These are phyloP conservation scores for Lagenaria siceraria DNA, from an alignment of 306 rosid genomes.

Conservation along the genomic window DNA sequence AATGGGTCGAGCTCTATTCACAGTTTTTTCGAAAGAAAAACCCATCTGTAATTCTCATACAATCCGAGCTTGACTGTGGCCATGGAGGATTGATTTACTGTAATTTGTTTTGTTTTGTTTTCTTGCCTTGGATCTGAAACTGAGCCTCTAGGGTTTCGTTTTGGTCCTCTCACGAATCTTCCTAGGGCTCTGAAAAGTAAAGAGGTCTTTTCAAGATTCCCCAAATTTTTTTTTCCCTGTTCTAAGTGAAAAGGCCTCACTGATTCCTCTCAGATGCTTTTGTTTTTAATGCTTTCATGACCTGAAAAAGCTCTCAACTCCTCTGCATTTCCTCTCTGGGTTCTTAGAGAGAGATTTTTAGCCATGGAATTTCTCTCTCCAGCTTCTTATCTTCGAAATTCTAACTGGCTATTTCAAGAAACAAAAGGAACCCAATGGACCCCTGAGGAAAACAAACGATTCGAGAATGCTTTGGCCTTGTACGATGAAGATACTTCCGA, in stretches of 20 bases:
- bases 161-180: constrained; percentile 2
- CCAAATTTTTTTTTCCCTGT: constrained; percentile 10
- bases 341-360: neutral
- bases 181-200: neutral
- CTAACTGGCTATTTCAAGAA: constrained; percentile 76
- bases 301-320: neutral
- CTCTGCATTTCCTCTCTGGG: neutral
- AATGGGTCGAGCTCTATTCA: neutral
- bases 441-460: constrained; percentile 59
- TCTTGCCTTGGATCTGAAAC: neutral
- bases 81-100: neutral
- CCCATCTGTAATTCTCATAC: neutral
- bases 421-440: constrained; percentile 67
- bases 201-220: constrained; percentile 19
- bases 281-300: neutral
- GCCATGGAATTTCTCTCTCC: constrained; percentile 49
- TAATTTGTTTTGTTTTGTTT: neutral
- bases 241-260: neutral
- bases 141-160: constrained; percentile 1
- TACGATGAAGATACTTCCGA: constrained; percentile 64
- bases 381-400: constrained; percentile 39
- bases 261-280: neutral
- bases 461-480: constrained; percentile 75
- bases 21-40: neutral
- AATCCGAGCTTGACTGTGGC: neutral